A percentile compares a stretch with the other conserved stretches of the same genome.
Evolutionary conservation across 345 rosid species (phyloP).

Genomic region (rapeseed (Brassica napus)): DNA sequence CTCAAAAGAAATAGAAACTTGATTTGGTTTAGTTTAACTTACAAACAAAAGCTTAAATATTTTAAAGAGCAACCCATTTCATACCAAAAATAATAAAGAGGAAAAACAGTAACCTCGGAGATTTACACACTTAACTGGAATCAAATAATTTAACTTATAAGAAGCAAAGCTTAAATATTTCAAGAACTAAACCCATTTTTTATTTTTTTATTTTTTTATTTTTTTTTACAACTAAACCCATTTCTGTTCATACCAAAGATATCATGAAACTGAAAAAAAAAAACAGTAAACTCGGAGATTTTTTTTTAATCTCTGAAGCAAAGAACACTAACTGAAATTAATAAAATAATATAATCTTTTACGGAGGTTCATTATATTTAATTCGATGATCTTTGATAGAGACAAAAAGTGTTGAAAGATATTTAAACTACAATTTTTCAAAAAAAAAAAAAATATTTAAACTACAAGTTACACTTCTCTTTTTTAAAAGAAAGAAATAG

Average conservation of each 20-base stretch:
- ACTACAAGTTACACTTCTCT: slow-evolving; percentile 26
- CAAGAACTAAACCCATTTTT: too few relatives aligned
- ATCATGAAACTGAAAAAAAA: too few relatives aligned
- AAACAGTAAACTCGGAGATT: not conserved
- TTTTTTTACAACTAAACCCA: too few relatives aligned
- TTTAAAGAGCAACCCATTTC: not conserved
- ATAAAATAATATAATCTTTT: not conserved
- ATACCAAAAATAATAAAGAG: not conserved
- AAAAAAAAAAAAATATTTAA: slow-evolving; percentile 13
- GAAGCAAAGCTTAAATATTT: too few relatives aligned
- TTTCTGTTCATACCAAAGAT: not conserved
- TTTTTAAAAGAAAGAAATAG: not conserved
- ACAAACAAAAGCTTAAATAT: slow-evolving; percentile 1
- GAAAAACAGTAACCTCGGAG: not conserved
- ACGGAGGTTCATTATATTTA: not conserved
- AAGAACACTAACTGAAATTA: not conserved
- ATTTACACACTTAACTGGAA: too few relatives aligned
- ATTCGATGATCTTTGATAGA: slow-evolving; percentile 31
- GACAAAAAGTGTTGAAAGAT: slow-evolving; percentile 36
- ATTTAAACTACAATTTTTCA: slow-evolving; percentile 11
- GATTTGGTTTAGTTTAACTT: slow-evolving; percentile 23
- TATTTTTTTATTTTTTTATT: too few relatives aligned
- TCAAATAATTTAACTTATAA: too few relatives aligned
- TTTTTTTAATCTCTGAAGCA: not conserved
- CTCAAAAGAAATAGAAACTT: slow-evolving; percentile 24